A percentile compares a stretch with the other conserved stretches of the same genome.
Evolutionary conservation across 805 yeast genomes (phyloP).

Genomic region (Wickerhamomyces sydowiorum): DNA sequence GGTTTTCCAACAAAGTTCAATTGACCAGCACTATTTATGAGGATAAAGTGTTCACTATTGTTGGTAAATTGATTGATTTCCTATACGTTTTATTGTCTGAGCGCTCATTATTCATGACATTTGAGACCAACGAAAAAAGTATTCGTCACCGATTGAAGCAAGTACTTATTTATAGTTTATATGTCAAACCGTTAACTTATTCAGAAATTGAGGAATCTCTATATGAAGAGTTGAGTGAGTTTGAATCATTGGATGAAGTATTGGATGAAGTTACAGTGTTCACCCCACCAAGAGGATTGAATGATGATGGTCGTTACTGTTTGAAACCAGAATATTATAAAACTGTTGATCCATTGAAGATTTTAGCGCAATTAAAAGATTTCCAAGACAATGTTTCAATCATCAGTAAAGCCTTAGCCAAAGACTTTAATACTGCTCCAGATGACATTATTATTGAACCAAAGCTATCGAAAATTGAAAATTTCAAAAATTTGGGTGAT

Average conservation of each 20-base stretch:
- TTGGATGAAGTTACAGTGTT: conserved; percentile 56
- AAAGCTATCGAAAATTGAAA: conserved; percentile 20
- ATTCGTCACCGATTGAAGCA: conserved; percentile 27
- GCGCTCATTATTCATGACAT: conserved; percentile 51
- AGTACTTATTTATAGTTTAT: conserved; percentile 43
- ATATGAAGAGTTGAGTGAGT: conserved; percentile 35
- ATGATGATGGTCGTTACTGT: conserved; percentile 62
- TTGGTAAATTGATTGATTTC: conserved; percentile 75
- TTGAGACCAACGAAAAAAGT: conserved; percentile 25
- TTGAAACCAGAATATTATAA: conserved; percentile 42
- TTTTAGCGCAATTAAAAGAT: conserved; percentile 39
- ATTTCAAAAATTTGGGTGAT: conserved; percentile 38
- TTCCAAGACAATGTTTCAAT: conserved; percentile 46
- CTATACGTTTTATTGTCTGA: conserved; percentile 68
- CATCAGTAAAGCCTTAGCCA: conserved; percentile 38
- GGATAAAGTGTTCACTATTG: conserved; percentile 46
- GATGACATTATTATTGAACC: conserved; percentile 47
- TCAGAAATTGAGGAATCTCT: conserved; percentile 39
- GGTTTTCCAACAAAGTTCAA: conserved; percentile 36
- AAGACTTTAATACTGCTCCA: conserved; percentile 1
- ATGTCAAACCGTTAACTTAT: conserved; percentile 48
- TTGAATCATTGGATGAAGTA: conserved; percentile 47
- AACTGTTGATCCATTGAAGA: conserved; percentile 53
- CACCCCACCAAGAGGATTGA: conserved; percentile 59
- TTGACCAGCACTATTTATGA: conserved; percentile 40